phyloP scores from a whole-genome alignment of 441 rosid genomes.

The Corymbia citriodora region DNA sequence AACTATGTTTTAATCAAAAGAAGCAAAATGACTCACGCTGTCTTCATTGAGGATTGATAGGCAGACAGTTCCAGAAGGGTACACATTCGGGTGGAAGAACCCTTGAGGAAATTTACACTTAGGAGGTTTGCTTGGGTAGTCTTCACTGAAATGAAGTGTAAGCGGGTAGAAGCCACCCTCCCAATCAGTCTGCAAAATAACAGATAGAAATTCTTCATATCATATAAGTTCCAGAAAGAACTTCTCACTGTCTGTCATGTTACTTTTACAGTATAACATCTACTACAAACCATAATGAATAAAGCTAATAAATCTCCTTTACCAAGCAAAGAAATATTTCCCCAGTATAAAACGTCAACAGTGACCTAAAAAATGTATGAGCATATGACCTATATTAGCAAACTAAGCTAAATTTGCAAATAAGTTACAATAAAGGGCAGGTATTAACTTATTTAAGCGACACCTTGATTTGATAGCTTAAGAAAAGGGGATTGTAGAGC shows the following conservation, averaged over 20 bases:
- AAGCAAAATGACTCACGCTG: constrained; percentile 7
- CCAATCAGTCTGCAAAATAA: constrained; percentile 14
- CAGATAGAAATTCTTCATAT: not conserved
- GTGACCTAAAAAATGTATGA: not conserved
- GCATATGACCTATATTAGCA: not conserved
- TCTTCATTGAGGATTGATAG: constrained; percentile 19
- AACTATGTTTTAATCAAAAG: not conserved
- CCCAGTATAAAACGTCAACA: not conserved
- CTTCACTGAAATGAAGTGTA: constrained; percentile 15
- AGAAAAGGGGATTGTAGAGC: not conserved
- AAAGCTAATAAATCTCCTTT: not conserved
- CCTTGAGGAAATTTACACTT: constrained; percentile 16
- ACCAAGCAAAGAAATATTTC: not conserved
- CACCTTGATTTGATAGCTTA: not conserved
- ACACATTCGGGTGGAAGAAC: constrained; percentile 20
- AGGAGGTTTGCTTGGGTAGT: constrained; percentile 19
- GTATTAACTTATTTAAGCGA: not conserved
- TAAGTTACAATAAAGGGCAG: not conserved
- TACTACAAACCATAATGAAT: not conserved
- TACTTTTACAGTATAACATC: not conserved
- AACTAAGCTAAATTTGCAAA: not conserved
- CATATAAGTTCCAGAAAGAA: not conserved
- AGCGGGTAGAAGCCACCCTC: constrained; percentile 18
- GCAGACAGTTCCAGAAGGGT: constrained; percentile 20
- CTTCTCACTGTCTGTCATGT: not conserved